Evolutionary conservation across 192 early-diverging fungal genomes (phyloP).

Genomic region (Oehlia diaphana): DNA sequence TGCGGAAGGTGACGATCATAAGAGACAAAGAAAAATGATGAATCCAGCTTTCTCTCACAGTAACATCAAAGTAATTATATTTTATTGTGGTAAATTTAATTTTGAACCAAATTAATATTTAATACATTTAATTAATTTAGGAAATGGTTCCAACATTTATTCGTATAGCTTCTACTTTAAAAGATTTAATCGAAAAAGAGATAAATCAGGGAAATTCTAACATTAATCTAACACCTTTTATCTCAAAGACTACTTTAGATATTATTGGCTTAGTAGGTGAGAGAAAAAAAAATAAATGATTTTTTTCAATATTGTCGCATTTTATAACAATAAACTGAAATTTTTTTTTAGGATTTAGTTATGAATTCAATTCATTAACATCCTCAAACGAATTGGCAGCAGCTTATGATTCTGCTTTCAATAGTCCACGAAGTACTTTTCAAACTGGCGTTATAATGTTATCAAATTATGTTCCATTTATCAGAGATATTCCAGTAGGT

Average conservation of each 20-base stretch:
- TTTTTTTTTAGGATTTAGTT: constrained; percentile 40
- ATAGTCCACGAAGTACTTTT: neutral
- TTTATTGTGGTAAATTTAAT: neutral
- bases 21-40: constrained; percentile 55
- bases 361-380: constrained; percentile 47
- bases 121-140: neutral
- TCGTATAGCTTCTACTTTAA: constrained; percentile 28
- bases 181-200: constrained; percentile 38
- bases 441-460: constrained; percentile 29
- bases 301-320: no score
- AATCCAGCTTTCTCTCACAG: constrained; percentile 53
- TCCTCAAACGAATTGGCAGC: constrained; percentile 39
- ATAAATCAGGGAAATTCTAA: constrained; percentile 31
- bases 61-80: constrained; percentile 38
- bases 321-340: no score
- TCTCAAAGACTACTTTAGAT: constrained; percentile 46
- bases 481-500: constrained; percentile 31
- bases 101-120: no score
- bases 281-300: neutral
- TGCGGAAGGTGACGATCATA: constrained; percentile 52
- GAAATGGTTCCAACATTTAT: constrained; percentile 35
- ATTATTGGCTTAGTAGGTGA: constrained; percentile 45
- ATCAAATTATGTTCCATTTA: constrained; percentile 31
- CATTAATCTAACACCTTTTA: constrained; percentile 38
- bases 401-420: constrained; percentile 43